Percentiles rank a stretch among this genome's conserved stretches.
phyloP scores from a whole-genome alignment of 2,329 filamentous ascomycete genomes.

The Aspergillus caelatus region DNA sequence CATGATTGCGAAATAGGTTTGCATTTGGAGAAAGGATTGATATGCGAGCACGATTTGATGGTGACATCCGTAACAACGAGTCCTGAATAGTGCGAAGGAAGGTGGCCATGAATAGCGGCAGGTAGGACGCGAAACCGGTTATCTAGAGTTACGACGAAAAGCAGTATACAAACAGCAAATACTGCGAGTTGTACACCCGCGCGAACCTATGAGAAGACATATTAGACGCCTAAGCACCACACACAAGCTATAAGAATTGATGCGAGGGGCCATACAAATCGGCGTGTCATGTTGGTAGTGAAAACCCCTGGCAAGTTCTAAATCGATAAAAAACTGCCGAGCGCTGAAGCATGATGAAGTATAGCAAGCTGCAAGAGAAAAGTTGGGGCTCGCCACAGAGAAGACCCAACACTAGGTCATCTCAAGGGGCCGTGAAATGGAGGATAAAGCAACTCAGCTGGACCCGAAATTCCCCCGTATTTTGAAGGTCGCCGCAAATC shows the following conservation, averaged over 20 bases:
- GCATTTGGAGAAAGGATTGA: constrained; percentile 77
- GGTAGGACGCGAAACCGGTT: constrained; percentile 86
- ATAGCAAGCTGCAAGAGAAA: constrained; percentile 16
- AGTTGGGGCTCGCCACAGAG: constrained; percentile 27
- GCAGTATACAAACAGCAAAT: constrained; percentile 66
- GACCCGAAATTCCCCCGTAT: neutral
- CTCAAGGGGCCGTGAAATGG: constrained; percentile 27
- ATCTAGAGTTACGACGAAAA: constrained; percentile 81
- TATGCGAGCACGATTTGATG: constrained; percentile 71
- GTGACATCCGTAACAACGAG: constrained; percentile 84
- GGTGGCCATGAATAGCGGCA: constrained; percentile 79
- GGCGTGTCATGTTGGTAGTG: constrained; percentile 43
- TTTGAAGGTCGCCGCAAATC: constrained; percentile 1
- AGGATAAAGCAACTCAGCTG: constrained; percentile 10
- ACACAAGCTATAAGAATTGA: neutral
- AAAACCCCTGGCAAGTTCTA: constrained; percentile 33
- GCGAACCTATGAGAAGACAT: constrained; percentile 46
- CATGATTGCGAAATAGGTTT: constrained; percentile 72
- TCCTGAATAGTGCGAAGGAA: constrained; percentile 82
- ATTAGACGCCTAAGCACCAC: constrained; percentile 13
- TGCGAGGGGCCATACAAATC: constrained; percentile 37
- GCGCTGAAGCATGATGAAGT: constrained; percentile 37
- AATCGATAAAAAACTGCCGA: constrained; percentile 28
- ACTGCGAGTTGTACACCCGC: constrained; percentile 76
- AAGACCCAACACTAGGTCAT: constrained; percentile 33